Base-by-base conservation (phyloP, 345 rosid genomes). In the Rhodamnia rubescens region DNA sequence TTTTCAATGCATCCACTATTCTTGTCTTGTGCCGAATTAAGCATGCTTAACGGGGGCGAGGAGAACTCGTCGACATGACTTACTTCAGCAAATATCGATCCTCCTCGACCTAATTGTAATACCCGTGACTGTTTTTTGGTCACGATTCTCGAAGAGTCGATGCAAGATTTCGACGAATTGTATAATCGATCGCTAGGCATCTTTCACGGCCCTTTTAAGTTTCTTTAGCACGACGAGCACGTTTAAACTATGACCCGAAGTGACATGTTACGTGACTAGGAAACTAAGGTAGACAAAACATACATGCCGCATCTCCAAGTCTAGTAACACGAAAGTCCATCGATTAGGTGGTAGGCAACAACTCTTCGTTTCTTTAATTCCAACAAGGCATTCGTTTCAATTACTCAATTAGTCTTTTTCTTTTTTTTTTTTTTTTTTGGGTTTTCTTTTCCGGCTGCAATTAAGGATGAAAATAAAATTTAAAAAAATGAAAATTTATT, bases 21-120 rank as follows among this genome's bases (percentile, higher is more conserved):
- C n/a, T n/a, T n/a, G n/a, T n/a, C n/a, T n/a, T n/a, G n/a, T n/a
- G n/a, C n/a, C n/a, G n/a, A n/a, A n/a, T n/a, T n/a, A 6, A 55
- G n/a, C 11, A 8, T 22, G 58, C 26, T 8, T 2, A 8, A 55
- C 0, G 0, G 58, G 12, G 4, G 5, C 0, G 11, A 2, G 26
- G 4, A 55, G 58, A 16, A 55, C 58, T 21, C 58, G 4, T 21
- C 24, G 4, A 8, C 44, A 8, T 3, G 44, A 32, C 44, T 18
- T 69, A 10, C 4, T 61, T 29, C 1, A 3, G 11, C 5, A 8
- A 61, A 0, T 18, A 15, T 20, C 22, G 6, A 2, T 20, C 21
- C 22, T 29, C 42, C 11, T 1, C 0, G 11, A 64, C 22, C 44
- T 32, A 32, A 64, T 64, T 29, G 29, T 20, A 2, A 13, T 59